A percentile compares a stretch with the other conserved stretches of the same genome.
Evolutionary conservation across 2,329 filamentous ascomycete genomes (phyloP).

Genomic region (Rutstroemia sydowiana): DNA sequence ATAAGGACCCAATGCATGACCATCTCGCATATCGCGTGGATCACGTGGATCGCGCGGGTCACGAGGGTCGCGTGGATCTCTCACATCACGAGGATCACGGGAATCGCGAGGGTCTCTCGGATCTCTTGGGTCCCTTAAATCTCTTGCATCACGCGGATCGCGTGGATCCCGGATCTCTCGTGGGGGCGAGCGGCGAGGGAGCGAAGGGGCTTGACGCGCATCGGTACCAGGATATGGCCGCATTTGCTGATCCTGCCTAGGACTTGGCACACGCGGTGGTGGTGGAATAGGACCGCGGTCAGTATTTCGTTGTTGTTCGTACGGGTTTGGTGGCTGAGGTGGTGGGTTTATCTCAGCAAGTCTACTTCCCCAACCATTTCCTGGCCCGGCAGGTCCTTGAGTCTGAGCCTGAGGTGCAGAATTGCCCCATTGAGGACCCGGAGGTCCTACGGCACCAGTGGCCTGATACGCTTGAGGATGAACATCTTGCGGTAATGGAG

Average conservation of each 20-base stretch:
- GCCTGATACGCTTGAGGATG: constrained; percentile 91
- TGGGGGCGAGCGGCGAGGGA: constrained; percentile 48
- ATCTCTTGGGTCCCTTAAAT: not conserved
- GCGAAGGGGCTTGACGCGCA: constrained; percentile 45
- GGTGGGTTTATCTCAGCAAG: constrained; percentile 73
- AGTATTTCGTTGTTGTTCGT: constrained; percentile 70
- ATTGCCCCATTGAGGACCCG: constrained; percentile 82
- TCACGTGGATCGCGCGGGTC: constrained; percentile 9
- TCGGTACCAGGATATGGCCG: constrained; percentile 60
- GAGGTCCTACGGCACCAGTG: constrained; percentile 72
- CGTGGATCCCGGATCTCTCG: constrained; percentile 2
- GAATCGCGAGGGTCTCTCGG: constrained; percentile 32
- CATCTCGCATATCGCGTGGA: not conserved
- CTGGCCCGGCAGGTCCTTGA: constrained; percentile 32
- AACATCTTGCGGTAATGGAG: constrained; percentile 90
- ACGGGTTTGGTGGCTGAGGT: constrained; percentile 72
- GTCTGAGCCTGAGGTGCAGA: constrained; percentile 61
- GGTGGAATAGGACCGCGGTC: constrained; percentile 61
- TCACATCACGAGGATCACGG: not conserved
- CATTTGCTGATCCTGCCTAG: constrained; percentile 64
- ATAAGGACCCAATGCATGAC: constrained; percentile 26
- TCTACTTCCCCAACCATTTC: constrained; percentile 52
- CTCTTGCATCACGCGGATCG: constrained; percentile 11
- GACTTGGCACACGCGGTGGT: constrained; percentile 59
- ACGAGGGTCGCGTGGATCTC: constrained; percentile 2